Percentiles rank a stretch among this genome's conserved stretches.
These are phyloP conservation scores for Neonectria hederae DNA, from an alignment of 2,329 filamentous ascomycete genomes.

Conservation along the genomic window DNA sequence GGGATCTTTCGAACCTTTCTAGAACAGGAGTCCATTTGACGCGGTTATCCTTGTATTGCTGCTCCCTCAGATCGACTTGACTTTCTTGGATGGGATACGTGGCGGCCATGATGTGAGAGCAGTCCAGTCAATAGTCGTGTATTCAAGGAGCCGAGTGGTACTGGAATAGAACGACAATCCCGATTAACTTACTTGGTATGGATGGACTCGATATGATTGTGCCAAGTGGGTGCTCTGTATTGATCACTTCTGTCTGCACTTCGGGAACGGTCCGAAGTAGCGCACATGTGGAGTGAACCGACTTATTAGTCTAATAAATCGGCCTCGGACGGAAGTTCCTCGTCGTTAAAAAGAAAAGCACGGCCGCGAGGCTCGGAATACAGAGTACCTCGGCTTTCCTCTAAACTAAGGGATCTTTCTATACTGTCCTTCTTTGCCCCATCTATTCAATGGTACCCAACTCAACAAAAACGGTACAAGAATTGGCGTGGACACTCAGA, in stretches of 20 bases:
- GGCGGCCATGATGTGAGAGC: background rate
- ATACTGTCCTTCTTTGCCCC: background rate
- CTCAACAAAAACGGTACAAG: no score
- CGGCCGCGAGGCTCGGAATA: background rate
- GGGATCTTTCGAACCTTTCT: slow-evolving; percentile 40
- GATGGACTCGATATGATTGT: background rate
- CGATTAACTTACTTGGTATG: background rate
- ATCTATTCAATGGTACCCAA: background rate
- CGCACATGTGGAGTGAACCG: no score
- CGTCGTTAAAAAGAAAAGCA: background rate
- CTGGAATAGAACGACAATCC: background rate
- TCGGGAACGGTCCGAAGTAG: background rate
- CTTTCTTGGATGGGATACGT: slow-evolving; percentile 8
- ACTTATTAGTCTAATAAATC: background rate
- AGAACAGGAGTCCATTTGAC: slow-evolving; percentile 28
- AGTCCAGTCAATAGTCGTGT: no score
- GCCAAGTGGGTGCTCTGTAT: no score
- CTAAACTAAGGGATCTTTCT: background rate
- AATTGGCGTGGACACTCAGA: no score
- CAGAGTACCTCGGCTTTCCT: background rate
- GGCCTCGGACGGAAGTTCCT: background rate
- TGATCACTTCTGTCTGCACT: no score
- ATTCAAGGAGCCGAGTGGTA: background rate
- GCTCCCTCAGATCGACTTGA: slow-evolving; percentile 8
- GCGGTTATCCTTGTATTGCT: slow-evolving; percentile 7